Conservation (phyloP, 2,329 filamentous ascomycete species). For the Botrytis deweyae region DNA sequence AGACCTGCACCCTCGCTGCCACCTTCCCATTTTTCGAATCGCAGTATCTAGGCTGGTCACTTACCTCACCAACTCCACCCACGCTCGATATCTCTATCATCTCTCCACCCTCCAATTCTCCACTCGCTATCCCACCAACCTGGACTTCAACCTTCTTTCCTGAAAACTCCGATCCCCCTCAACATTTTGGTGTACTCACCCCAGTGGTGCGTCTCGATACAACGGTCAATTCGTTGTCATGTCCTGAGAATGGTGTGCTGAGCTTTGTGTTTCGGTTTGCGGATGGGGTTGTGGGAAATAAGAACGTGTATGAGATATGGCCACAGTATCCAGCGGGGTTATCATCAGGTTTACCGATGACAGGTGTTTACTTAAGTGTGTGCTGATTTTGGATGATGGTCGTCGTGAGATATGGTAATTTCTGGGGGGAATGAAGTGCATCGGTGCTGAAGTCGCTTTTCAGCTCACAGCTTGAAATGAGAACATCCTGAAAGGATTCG, state of each 20-base stretch:
- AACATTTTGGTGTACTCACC: neutral
- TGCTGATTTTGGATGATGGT: neutral
- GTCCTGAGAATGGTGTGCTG: neutral
- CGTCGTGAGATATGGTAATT: neutral
- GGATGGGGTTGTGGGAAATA: neutral
- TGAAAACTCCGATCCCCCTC: neutral
- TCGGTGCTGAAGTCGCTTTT: too few species aligned
- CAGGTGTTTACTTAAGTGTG: neutral
- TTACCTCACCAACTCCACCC: neutral
- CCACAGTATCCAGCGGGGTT: neutral
- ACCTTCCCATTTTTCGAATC: constrained; percentile 1
- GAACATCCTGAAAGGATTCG: too few species aligned
- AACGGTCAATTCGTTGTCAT: neutral
- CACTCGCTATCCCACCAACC: neutral
- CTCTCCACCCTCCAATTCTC: neutral
- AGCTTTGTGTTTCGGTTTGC: neutral
- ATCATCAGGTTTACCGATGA: neutral
- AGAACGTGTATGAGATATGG: neutral
- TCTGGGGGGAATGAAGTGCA: neutral
- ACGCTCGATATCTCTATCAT: neutral
- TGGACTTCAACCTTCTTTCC: neutral
- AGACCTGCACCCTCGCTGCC: neutral
- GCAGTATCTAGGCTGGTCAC: neutral
- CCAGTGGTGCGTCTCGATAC: neutral
- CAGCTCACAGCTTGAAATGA: too few species aligned